A percentile compares a stretch with the other conserved stretches of the same genome.
Conservation (phyloP, 768 basidiomycete species). For the Lentinula lateritia region DNA sequence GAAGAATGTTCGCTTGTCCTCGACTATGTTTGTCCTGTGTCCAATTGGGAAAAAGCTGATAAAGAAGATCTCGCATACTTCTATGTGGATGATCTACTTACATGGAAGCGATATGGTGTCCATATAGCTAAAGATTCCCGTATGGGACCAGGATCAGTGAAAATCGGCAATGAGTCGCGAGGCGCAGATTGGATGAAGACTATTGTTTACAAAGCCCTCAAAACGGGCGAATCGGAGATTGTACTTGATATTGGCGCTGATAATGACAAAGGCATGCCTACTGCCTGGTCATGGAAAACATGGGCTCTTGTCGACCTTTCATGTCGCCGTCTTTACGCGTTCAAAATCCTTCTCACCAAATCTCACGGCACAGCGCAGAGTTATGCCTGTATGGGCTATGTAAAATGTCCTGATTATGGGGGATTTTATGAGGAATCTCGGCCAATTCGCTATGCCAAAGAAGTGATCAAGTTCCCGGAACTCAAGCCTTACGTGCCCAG, state of each 20-base stretch:
- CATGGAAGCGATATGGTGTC: slow-evolving; percentile 19
- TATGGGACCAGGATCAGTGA: slow-evolving; percentile 13
- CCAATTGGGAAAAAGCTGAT: slow-evolving; percentile 22
- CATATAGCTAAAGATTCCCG: slow-evolving; percentile 16
- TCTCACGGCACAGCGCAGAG: slow-evolving; percentile 19
- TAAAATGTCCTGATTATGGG: slow-evolving; percentile 30
- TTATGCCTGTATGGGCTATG: slow-evolving; percentile 29
- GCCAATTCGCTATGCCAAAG: slow-evolving; percentile 28
- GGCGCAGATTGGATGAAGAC: slow-evolving; percentile 23
- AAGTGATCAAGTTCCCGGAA: slow-evolving; percentile 22
- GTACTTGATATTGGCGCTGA: slow-evolving; percentile 25
- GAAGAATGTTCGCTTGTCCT: slow-evolving; percentile 32
- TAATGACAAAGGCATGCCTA: slow-evolving; percentile 16
- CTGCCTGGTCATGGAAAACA: slow-evolving; percentile 28
- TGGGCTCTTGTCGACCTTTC: slow-evolving; percentile 35
- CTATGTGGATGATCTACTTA: slow-evolving; percentile 27
- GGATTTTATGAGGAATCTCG: slow-evolving; percentile 21
- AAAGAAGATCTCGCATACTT: slow-evolving; percentile 27
- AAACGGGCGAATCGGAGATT: slow-evolving; percentile 31
- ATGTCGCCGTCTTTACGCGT: slow-evolving; percentile 32
- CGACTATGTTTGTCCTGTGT: slow-evolving; percentile 25
- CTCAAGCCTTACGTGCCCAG: slow-evolving; percentile 16
- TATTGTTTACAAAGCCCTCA: slow-evolving; percentile 29
- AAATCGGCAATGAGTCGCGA: slow-evolving; percentile 18
- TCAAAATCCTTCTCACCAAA: slow-evolving; percentile 31